A percentile compares a stretch with the other conserved stretches of the same genome.
These are phyloP conservation scores for Amyloporia xantha DNA, from an alignment of 768 basidiomycete species.

Conservation along the genomic window DNA sequence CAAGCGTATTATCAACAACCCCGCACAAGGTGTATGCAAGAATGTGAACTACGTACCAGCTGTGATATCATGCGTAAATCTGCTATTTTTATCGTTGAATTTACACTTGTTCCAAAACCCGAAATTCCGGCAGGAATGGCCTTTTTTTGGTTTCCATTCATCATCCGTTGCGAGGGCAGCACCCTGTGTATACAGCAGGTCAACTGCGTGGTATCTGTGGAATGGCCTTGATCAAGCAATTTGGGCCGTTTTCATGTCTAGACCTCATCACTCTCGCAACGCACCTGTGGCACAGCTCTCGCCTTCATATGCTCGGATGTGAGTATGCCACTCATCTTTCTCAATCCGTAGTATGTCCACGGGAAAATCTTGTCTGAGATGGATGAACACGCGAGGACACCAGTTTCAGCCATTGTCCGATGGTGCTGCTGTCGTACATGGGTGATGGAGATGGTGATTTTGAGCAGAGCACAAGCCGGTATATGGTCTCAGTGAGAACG, in stretches of 20 bases:
- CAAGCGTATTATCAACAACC: not conserved
- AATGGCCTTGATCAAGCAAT: not conserved
- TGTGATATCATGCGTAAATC: too few relatives aligned
- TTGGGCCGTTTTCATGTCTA: not conserved
- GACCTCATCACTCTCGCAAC: not conserved
- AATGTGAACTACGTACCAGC: too few relatives aligned
- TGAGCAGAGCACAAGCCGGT: too few relatives aligned
- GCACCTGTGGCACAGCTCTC: slow-evolving; percentile 10
- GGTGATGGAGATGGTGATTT: too few relatives aligned
- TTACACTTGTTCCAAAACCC: too few relatives aligned
- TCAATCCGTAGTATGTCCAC: slow-evolving; percentile 6
- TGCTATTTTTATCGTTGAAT: too few relatives aligned
- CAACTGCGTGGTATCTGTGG: too few relatives aligned
- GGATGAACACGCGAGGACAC: slow-evolving; percentile 9
- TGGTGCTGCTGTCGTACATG: slow-evolving; percentile 22
- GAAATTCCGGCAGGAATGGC: slow-evolving; percentile 1
- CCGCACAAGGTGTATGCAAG: not conserved
- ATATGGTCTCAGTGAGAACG: slow-evolving; percentile 26
- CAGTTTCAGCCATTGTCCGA: slow-evolving; percentile 14
- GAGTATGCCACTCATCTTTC: slow-evolving; percentile 6
- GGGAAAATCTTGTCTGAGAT: slow-evolving; percentile 8
- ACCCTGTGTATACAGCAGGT: too few relatives aligned
- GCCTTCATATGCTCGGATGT: slow-evolving; percentile 9
- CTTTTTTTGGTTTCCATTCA: slow-evolving; percentile 2
- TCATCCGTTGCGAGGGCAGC: too few relatives aligned